These are phyloP conservation scores for Limtongozyma cylindracea DNA, from an alignment of 805 yeast genomes.

Conservation along the genomic window DNA sequence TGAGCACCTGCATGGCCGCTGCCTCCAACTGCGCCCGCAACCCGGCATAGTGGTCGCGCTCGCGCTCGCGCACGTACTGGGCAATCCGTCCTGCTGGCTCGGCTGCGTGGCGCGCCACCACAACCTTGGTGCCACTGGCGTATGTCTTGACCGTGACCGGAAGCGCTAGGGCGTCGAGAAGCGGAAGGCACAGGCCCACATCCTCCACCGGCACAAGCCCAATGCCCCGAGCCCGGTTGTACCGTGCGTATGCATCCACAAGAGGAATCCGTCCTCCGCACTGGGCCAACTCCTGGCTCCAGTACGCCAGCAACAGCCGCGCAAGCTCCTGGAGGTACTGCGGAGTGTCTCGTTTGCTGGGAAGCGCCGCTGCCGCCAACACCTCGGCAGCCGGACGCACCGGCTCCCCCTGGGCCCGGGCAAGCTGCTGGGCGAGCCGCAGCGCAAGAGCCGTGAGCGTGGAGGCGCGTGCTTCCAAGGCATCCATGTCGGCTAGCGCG, in stretches of 20 bases:
- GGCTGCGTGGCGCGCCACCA: constrained; percentile 38
- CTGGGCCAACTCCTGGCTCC: constrained; percentile 39
- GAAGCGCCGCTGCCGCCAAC: too few species aligned
- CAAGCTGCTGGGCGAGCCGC: too few species aligned
- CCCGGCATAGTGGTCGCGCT: constrained; percentile 33
- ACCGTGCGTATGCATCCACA: too few species aligned
- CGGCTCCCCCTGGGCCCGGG: too few species aligned
- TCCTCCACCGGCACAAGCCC: constrained; percentile 77
- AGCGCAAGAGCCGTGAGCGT: too few species aligned
- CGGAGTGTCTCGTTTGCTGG: too few species aligned
- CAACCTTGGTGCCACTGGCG: constrained; percentile 8
- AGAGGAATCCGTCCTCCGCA: too few species aligned
- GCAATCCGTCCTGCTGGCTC: constrained; percentile 52
- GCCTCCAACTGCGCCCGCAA: constrained; percentile 37
- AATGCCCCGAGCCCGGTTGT: too few species aligned
- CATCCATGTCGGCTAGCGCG: too few species aligned
- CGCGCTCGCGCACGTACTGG: constrained; percentile 53
- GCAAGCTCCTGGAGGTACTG: constrained; percentile 62
- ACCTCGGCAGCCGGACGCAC: too few species aligned
- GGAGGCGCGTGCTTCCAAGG: too few species aligned
- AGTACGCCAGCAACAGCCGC: constrained; percentile 48
- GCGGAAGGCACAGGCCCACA: constrained; percentile 75
- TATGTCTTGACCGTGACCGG: constrained; percentile 40
- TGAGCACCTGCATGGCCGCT: constrained; percentile 38
- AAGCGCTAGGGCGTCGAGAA: constrained; percentile 56